Evolutionary conservation across 1,139 yeast genomes (phyloP).

Genomic region (Pichia sp.): DNA sequence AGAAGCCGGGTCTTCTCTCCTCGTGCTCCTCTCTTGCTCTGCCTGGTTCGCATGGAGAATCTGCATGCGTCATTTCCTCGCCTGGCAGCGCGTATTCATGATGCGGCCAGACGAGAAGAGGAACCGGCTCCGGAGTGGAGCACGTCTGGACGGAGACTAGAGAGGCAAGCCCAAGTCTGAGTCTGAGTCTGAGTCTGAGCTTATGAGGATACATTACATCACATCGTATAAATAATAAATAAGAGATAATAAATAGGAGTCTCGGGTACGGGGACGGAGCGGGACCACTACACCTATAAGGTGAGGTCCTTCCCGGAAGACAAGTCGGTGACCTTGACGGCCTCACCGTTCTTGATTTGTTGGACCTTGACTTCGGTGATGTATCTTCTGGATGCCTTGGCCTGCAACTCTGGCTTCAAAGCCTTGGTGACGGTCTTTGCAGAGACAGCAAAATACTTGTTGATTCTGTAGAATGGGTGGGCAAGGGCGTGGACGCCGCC

Average conservation of each 20-base stretch:
- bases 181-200: no score
- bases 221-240: constrained; percentile 5
- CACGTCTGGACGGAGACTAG: not conserved
- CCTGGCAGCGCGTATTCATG: not conserved
- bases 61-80: not conserved
- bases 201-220: constrained; percentile 1
- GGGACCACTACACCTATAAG: constrained; percentile 1
- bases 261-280: not conserved
- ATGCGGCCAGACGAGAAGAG: not conserved
- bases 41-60: not conserved
- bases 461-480: constrained; percentile 43
- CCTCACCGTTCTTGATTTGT: constrained; percentile 66
- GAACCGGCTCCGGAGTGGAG: constrained; percentile 3
- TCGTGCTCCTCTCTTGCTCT: not conserved
- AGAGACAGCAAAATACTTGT: constrained; percentile 87
- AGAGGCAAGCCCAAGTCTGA: no score
- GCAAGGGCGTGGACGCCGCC: not conserved
- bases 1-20: not conserved
- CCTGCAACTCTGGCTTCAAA: constrained; percentile 82
- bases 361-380: constrained; percentile 70
- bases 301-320: constrained; percentile 24
- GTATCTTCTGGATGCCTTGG: constrained; percentile 72
- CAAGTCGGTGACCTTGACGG: constrained; percentile 26
- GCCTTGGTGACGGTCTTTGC: constrained; percentile 87
- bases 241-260: constrained; percentile 9